Evolutionary conservation across 73 alveolate genomes (phyloP), one percentile per base, ranked within the genome.

Genomic region (Uronychia setigera): DNA sequence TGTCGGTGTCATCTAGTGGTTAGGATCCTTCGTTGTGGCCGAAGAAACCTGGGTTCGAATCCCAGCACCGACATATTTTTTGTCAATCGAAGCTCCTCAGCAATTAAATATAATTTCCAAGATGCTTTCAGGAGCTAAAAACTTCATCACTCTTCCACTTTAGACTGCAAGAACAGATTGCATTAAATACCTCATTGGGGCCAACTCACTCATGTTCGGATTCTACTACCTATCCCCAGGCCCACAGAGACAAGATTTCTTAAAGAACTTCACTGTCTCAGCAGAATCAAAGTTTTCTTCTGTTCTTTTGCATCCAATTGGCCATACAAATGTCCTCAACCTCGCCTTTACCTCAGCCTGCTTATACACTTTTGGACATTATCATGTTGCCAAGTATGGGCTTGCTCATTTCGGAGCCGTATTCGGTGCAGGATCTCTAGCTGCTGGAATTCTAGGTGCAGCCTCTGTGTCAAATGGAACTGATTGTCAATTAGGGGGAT

Each of bases 1-100:
- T 76, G 91, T 84, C 79, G 77, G 91, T 35, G 76, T 84, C 91
- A 59, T 84, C 82, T 84, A 84, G 91, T 84, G 91, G 91, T 84
- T 84, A 84, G 91, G 82, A 84, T 59, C 91, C 91, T 84, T 84
- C 91, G 91, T 84, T 84, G 91, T 84, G 91, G 91, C 91, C 91
- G 91, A 84, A 84, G 91, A 84, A 84, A 84, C 91, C 91, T 74
- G 91, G 83, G 91, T 81, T 84, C 91, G 91, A 84, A 74, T 84
- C 91, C 83, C 91, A 74, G 91, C 76, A 35, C 91, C 77, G 79
- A 84, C 91, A 84, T 76, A 31, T 33, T 75, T 84, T 84, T 84
- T 76, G 29, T 81, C 77, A 29, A 31, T 28, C 27, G 57, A n/a
- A 13, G 1, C 59, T 59, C 28, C 9, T 25, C 14, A 30, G 26